Percentiles rank a stretch among this genome's conserved stretches.
Evolutionary conservation across 1,284 basidiomycete genomes (phyloP).

Genomic region (Malassezia pachydermatis): DNA sequence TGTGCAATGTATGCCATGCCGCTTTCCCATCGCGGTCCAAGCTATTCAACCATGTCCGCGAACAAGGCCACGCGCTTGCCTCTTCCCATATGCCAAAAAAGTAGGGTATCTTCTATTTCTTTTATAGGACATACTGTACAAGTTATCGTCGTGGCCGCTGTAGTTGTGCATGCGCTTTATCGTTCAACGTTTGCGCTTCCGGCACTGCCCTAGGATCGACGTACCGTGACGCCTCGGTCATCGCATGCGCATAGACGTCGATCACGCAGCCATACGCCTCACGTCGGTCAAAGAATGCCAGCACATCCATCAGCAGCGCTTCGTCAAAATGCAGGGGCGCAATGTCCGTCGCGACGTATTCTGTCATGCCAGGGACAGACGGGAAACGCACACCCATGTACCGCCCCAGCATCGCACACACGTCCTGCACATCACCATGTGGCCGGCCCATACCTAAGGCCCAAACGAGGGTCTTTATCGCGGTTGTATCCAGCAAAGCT

Average conservation of each 20-base stretch:
- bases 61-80: slow-evolving; percentile 64
- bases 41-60: slow-evolving; percentile 65
- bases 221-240: neutral
- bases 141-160: neutral
- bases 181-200: neutral
- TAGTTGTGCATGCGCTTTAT: neutral
- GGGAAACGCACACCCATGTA: slow-evolving; percentile 10
- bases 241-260: slow-evolving; percentile 6
- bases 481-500: slow-evolving; percentile 4
- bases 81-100: slow-evolving; percentile 59
- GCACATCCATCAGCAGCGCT: slow-evolving; percentile 8
- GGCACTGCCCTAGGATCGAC: neutral
- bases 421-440: neutral
- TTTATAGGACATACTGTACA: too few species aligned
- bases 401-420: slow-evolving; percentile 9
- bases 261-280: slow-evolving; percentile 1
- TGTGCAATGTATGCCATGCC: slow-evolving; percentile 64
- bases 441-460: neutral
- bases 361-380: neutral
- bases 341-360: neutral
- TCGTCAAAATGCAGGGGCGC: neutral
- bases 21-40: slow-evolving; percentile 65
- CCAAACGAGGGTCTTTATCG: slow-evolving; percentile 17
- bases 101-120: slow-evolving; percentile 53
- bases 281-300: slow-evolving; percentile 7